Conservation (phyloP, 352 stramenopile genomes). For the Globisporangium perplexum region DNA sequence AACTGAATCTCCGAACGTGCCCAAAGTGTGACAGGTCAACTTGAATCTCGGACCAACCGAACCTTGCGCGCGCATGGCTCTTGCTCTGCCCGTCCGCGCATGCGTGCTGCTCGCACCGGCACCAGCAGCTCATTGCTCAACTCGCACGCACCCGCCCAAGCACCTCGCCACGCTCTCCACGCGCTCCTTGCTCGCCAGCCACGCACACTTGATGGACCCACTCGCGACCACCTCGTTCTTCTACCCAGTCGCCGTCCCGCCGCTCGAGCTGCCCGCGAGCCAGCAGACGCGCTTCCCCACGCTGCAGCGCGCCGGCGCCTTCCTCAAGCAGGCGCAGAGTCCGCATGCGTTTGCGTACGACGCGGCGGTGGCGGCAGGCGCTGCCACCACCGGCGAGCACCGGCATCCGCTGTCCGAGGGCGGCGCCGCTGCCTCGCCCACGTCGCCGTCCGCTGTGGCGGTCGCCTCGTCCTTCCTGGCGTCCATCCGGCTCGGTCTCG, state of each 20-base stretch:
- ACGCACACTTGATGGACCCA: slow-evolving; percentile 1
- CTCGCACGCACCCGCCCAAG: background rate
- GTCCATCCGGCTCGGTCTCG: slow-evolving; percentile 14
- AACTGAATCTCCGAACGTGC: background rate
- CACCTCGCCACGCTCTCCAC: background rate
- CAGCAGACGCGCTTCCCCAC: slow-evolving; percentile 10
- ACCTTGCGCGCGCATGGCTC: background rate
- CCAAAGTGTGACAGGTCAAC: background rate
- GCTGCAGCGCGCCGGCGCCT: slow-evolving; percentile 14
- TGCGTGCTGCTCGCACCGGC: background rate
- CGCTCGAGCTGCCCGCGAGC: slow-evolving; percentile 8
- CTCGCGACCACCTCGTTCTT: slow-evolving; percentile 1
- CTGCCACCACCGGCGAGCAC: background rate
- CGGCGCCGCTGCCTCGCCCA: slow-evolving; percentile 2
- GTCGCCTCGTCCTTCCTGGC: slow-evolving; percentile 13
- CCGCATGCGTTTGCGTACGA: background rate
- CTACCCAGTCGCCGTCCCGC: slow-evolving; percentile 11
- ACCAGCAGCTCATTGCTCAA: slow-evolving; percentile 10
- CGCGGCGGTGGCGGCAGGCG: background rate
- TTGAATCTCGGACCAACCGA: background rate
- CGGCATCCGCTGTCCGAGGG: background rate
- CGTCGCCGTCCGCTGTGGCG: slow-evolving; percentile 12
- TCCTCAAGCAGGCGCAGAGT: slow-evolving; percentile 15
- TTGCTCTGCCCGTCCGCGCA: no score
- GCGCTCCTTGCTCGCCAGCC: background rate